These are phyloP conservation scores for Neurospora terricola DNA, from an alignment of 495 filamentous ascomycete genomes.

Conservation along the genomic window DNA sequence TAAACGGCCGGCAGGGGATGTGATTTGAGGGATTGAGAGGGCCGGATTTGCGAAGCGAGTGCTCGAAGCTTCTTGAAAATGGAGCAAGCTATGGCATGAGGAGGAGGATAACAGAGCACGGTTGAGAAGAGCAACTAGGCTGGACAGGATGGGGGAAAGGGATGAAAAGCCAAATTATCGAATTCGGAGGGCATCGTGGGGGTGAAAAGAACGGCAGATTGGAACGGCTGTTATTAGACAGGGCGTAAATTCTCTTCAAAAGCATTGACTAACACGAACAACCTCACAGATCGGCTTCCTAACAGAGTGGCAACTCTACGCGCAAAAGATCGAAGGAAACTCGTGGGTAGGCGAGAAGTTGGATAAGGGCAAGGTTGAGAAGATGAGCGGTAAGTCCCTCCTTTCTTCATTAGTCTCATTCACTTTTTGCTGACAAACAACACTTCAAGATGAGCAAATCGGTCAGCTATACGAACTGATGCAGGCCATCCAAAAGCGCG, in stretches of 20 bases:
- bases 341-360: conserved; percentile 69
- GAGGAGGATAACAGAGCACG: no score
- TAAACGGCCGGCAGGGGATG: no score
- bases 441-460: conserved; percentile 69
- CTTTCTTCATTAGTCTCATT: background rate
- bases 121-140: no score
- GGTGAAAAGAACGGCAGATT: background rate
- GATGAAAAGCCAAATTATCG: no score
- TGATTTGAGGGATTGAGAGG: no score
- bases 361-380: conserved; percentile 69
- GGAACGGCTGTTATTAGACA: background rate
- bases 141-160: no score
- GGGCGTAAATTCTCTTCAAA: background rate
- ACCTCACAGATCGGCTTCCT: conserved; percentile 73
- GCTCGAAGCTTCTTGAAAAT: no score
- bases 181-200: background rate
- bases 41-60: no score
- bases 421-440: background rate
- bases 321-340: conserved; percentile 80
- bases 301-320: conserved; percentile 93
- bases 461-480: conserved; percentile 92
- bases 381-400: conserved; percentile 74
- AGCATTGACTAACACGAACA: background rate
- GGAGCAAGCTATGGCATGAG: no score
- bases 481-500: conserved; percentile 62